Evolutionary conservation across 1,139 yeast genomes (phyloP).

Genomic region (Meyerozyma sp.): DNA sequence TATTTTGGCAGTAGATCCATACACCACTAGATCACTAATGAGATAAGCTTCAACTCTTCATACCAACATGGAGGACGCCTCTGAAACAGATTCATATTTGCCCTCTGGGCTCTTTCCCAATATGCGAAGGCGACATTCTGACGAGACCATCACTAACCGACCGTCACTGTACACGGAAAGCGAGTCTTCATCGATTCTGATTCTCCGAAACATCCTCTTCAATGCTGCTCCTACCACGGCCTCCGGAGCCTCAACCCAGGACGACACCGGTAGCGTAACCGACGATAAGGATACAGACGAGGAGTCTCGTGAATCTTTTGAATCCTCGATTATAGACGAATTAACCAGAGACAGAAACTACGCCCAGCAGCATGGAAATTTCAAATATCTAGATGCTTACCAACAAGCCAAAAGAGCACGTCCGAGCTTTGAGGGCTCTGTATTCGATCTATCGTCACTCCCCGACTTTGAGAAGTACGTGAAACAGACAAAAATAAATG

Average conservation of each 20-base stretch:
- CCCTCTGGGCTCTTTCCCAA: not conserved
- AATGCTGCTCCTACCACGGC: constrained; percentile 1
- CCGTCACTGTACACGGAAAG: not conserved
- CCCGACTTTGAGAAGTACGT: constrained; percentile 35
- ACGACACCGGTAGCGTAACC: constrained; percentile 3
- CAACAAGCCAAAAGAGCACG: constrained; percentile 8
- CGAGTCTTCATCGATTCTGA: not conserved
- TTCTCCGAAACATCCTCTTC: not conserved
- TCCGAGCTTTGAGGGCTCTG: constrained; percentile 14
- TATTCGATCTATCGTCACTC: constrained; percentile 29
- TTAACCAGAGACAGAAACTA: constrained; percentile 7
- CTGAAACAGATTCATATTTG: not conserved
- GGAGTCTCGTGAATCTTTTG: constrained; percentile 11
- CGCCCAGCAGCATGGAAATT: constrained; percentile 14
- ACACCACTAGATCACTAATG: not conserved
- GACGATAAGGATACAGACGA: not conserved
- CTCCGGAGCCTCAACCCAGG: constrained; percentile 7
- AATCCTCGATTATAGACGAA: constrained; percentile 20
- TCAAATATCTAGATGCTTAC: constrained; percentile 25
- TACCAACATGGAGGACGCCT: not conserved
- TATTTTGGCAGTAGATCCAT: not conserved
- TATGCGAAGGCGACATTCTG: not conserved
- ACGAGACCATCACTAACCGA: not conserved
- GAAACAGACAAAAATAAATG: constrained; percentile 33
- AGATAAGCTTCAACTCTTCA: not conserved